Conservation (phyloP, 2,329 filamentous ascomycete species). For the Colletotrichum costaricense region DNA sequence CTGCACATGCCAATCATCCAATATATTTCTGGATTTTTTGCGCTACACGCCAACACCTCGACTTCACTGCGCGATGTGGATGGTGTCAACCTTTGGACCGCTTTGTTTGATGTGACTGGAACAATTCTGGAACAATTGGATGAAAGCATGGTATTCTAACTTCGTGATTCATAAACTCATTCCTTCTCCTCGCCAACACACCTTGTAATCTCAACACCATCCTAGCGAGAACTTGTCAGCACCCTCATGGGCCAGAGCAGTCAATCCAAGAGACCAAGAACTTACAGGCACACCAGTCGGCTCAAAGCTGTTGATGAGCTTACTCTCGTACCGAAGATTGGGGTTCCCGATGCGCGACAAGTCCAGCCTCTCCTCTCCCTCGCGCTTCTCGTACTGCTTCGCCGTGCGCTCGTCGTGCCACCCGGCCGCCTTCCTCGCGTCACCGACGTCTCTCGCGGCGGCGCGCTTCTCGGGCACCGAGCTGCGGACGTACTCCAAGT, state of each 20-base stretch:
- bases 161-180: not conserved
- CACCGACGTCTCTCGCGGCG: conserved; percentile 44
- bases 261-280: conserved; percentile 26
- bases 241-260: no score
- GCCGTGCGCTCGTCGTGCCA: conserved; percentile 55
- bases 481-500: conserved; percentile 76
- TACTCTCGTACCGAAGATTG: conserved; percentile 73
- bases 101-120: not conserved
- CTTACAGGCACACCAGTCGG: conserved; percentile 74
- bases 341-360: conserved; percentile 65
- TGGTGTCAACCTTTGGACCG: not conserved
- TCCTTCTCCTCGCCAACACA: conserved; percentile 56
- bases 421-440: conserved; percentile 40
- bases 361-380: conserved; percentile 52
- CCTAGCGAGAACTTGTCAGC: conserved; percentile 52
- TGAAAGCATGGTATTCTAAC: not conserved
- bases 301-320: conserved; percentile 73
- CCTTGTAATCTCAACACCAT: conserved; percentile 74
- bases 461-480: conserved; percentile 71
- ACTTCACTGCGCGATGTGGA: not conserved
- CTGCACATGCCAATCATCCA: conserved; percentile 24
- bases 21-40: conserved; percentile 18
- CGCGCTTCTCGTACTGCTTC: conserved; percentile 67
- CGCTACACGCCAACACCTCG: not conserved
- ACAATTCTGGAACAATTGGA: not conserved